Evolutionary conservation across 2,329 filamentous ascomycete species (phyloP).

Genomic region (Periconia sp.): DNA sequence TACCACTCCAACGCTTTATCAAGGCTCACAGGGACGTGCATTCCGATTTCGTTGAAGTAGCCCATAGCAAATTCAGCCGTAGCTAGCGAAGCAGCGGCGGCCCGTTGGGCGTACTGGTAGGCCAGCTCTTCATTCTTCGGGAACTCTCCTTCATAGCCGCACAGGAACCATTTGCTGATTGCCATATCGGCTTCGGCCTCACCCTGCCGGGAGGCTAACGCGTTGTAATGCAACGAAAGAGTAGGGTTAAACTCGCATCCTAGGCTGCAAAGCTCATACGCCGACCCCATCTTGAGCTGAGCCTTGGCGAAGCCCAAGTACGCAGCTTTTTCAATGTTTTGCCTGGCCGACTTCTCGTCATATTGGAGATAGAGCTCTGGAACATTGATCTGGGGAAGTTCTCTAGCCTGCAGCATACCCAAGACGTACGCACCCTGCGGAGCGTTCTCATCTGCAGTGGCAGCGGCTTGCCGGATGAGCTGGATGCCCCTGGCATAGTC

Average conservation of each 20-base stretch:
- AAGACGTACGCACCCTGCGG: conserved; percentile 95
- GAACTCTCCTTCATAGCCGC: conserved; percentile 90
- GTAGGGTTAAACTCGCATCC: conserved; percentile 95
- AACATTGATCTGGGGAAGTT: conserved; percentile 87
- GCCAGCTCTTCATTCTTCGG: conserved; percentile 95
- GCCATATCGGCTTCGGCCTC: conserved; percentile 94
- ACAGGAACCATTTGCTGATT: conserved; percentile 98
- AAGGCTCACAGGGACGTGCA: conserved; percentile 83
- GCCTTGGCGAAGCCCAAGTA: conserved; percentile 96
- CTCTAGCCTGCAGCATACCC: conserved; percentile 89
- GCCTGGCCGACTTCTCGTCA: conserved; percentile 74
- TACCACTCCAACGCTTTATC: conserved; percentile 89
- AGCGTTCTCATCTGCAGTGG: conserved; percentile 92
- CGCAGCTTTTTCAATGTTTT: conserved; percentile 95
- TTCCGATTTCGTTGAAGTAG: conserved; percentile 97
- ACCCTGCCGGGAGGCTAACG: conserved; percentile 87
- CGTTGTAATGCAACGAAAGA: conserved; percentile 93
- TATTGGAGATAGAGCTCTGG: conserved; percentile 74
- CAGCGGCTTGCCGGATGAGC: conserved; percentile 81
- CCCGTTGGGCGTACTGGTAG: conserved; percentile 87
- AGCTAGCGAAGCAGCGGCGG: conserved; percentile 78
- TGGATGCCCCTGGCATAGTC: conserved; percentile 80
- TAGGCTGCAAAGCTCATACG: conserved; percentile 91
- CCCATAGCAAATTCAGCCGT: conserved; percentile 97
- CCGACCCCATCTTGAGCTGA: conserved; percentile 95